Evolutionary conservation across 345 rosid genomes (phyloP).

Genomic region (Acer negundo): DNA sequence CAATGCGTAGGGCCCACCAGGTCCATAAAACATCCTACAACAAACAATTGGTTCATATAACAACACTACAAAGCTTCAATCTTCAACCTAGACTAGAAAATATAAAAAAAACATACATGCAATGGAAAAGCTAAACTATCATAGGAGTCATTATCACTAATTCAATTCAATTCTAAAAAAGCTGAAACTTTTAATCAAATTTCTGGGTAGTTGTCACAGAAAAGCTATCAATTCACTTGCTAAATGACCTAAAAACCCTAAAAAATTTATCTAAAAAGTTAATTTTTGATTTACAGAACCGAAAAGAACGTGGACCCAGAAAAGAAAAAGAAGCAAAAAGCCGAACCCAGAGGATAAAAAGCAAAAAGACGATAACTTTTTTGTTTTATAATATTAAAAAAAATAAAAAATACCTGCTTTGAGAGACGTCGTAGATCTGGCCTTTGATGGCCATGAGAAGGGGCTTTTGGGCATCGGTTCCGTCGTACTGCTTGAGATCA

Average conservation of each 20-base stretch:
- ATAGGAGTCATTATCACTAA: neutral
- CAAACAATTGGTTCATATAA: neutral
- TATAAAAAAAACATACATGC: neutral
- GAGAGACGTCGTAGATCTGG: constrained; percentile 99
- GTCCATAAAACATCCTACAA: constrained; percentile 96
- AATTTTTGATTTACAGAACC: neutral
- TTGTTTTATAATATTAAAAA: neutral
- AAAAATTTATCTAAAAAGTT: neutral
- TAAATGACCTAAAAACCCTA: neutral
- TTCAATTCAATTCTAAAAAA: neutral
- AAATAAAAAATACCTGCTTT: constrained; percentile 66
- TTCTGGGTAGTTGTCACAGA: neutral
- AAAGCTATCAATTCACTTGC: neutral
- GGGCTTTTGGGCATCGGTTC: constrained; percentile 78
- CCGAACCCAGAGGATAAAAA: neutral
- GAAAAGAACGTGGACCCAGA: constrained; percentile 14
- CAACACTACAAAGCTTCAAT: neutral
- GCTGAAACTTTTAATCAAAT: neutral
- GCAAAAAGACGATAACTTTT: neutral
- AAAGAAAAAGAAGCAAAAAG: neutral
- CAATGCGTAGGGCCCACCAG: constrained; percentile 95
- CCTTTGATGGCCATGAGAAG: constrained; percentile 98
- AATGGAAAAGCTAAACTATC: neutral
- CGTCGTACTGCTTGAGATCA: constrained; percentile 84
- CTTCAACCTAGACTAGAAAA: too few species aligned